A percentile compares a stretch with the other conserved stretches of the same genome.
Conservation (phyloP, 768 basidiomycete species). For the Pleurotus pulmonarius region DNA sequence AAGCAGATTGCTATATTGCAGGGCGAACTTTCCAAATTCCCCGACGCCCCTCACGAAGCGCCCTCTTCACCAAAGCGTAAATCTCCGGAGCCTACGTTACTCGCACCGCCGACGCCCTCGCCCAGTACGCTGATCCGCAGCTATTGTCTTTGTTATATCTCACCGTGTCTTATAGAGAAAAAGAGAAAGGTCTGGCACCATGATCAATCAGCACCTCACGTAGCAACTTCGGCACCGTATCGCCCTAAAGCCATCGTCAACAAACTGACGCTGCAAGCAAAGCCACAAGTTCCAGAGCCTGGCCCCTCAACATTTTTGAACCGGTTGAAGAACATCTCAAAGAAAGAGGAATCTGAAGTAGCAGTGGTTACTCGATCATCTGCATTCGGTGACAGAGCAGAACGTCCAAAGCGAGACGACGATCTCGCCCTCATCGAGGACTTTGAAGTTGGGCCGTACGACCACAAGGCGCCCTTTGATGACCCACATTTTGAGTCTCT, state of each 20-base stretch:
- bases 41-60: constrained; percentile 17
- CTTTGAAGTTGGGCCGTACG: constrained; percentile 71
- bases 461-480: constrained; percentile 65
- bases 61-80: constrained; percentile 41
- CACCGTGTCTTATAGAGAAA: constrained; percentile 22
- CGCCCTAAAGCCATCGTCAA: neutral
- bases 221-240: neutral
- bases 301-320: constrained; percentile 51
- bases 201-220: constrained; percentile 3
- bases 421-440: constrained; percentile 70
- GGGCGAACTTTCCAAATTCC: constrained; percentile 43
- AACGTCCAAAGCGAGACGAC: constrained; percentile 46
- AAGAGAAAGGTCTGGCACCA: constrained; percentile 33
- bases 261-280: neutral
- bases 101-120: constrained; percentile 63
- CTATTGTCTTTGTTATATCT: neutral
- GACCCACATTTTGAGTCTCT: constrained; percentile 75
- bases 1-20: constrained; percentile 55
- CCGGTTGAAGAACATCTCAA: constrained; percentile 40
- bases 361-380: constrained; percentile 13
- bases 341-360: constrained; percentile 3
- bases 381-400: constrained; percentile 34
- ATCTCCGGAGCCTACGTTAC: constrained; percentile 29
- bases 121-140: constrained; percentile 44
- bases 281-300: constrained; percentile 25